These are phyloP conservation scores for Chrysopogon serrulatus DNA, from an alignment of 176 grass and related monocot genomes.

Conservation along the genomic window DNA sequence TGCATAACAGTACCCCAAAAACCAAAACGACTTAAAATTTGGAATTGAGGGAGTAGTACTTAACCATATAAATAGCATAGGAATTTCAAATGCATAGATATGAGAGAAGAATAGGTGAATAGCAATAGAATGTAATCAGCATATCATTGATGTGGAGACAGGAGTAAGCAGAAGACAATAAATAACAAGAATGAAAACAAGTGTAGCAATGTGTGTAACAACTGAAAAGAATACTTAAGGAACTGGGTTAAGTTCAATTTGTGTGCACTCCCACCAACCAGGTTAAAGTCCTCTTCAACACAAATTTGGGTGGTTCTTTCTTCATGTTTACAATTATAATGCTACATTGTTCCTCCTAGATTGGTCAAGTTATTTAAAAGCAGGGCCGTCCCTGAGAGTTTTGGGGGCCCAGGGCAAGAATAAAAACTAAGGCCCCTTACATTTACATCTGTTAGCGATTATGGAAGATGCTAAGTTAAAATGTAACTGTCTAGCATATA, in stretches of 20 bases:
- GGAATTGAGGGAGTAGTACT: neutral
- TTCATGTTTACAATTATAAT: neutral
- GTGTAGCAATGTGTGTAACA: neutral
- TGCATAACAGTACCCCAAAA: neutral
- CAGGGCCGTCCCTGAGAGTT: too few species aligned
- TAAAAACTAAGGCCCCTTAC: too few species aligned
- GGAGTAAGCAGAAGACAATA: neutral
- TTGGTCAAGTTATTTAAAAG: neutral
- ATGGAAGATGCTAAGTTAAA: too few species aligned
- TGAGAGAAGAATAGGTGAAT: neutral
- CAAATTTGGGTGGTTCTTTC: neutral
- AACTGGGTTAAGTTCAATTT: neutral
- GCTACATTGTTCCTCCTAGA: neutral
- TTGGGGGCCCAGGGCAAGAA: too few species aligned
- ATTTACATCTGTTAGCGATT: too few species aligned
- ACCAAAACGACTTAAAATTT: neutral
- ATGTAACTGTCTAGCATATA: too few species aligned
- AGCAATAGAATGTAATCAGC: neutral
- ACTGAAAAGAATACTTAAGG: neutral
- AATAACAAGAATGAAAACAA: neutral
- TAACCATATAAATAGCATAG: constrained; percentile 41
- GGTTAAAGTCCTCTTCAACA: neutral
- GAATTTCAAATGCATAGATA: constrained; percentile 18
- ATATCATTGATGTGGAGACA: neutral
- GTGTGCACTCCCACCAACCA: neutral